A percentile compares a stretch with the other conserved stretches of the same genome.
These are phyloP conservation scores for Funneliformis geosporum DNA, from an alignment of 192 early-diverging fungal species.

Conservation along the genomic window DNA sequence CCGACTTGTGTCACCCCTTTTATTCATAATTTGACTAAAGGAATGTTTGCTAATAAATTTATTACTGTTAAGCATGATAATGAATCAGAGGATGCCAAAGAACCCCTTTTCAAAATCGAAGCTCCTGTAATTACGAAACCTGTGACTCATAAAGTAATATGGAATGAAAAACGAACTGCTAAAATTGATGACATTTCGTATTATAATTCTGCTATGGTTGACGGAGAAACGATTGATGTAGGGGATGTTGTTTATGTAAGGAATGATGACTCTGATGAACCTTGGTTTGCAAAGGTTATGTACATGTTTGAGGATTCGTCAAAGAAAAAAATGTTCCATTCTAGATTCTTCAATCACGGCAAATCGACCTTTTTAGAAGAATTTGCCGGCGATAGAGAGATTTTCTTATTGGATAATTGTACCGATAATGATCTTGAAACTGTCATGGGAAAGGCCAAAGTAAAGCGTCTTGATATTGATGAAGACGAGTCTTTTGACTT, in stretches of 20 bases:
- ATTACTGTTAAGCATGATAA: background rate
- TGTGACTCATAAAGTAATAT: background rate
- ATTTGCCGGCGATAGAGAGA: background rate
- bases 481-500: slow-evolving; percentile 43
- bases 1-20: background rate
- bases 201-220: slow-evolving; percentile 31
- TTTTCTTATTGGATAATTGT: background rate
- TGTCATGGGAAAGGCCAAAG: background rate
- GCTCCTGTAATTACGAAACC: slow-evolving; percentile 14
- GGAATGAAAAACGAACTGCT: background rate
- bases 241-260: background rate
- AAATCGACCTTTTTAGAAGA: slow-evolving; percentile 48
- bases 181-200: background rate
- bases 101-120: background rate
- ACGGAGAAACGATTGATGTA: slow-evolving; percentile 17
- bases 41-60: background rate
- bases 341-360: slow-evolving; percentile 53
- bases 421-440: slow-evolving; percentile 24
- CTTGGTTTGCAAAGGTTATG: slow-evolving; percentile 46
- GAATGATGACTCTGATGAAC: slow-evolving; percentile 23
- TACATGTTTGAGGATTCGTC: slow-evolving; percentile 44
- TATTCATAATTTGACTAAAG: slow-evolving; percentile 28
- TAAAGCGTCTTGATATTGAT: slow-evolving; percentile 39
- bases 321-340: slow-evolving; percentile 43
- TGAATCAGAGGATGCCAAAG: background rate